phyloP scores from a whole-genome alignment of 805 yeast genomes.

The Wickerhamiella lipophila region DNA sequence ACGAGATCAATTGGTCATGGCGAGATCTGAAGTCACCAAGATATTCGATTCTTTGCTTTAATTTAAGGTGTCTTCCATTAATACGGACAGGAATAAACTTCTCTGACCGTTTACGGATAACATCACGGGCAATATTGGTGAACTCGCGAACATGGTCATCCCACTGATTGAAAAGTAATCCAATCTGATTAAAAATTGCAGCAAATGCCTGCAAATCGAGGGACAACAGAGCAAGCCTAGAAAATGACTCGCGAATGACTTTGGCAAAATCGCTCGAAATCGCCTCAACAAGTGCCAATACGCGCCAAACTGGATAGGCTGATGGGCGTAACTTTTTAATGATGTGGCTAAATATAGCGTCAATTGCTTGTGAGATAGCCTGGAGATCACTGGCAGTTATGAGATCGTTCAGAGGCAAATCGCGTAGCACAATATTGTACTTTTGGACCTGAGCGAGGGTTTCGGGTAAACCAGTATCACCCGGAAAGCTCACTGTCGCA shows the following conservation, averaged over 20 bases:
- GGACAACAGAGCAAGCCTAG: constrained; percentile 31
- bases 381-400: constrained; percentile 35
- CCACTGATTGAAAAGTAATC: constrained; percentile 35
- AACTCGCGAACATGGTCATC: constrained; percentile 53
- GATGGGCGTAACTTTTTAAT: constrained; percentile 44
- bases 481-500: constrained; percentile 55
- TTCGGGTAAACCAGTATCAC: constrained; percentile 57
- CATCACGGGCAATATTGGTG: constrained; percentile 56
- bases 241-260: constrained; percentile 33
- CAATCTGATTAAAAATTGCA: constrained; percentile 24
- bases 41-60: constrained; percentile 35
- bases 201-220: constrained; percentile 34
- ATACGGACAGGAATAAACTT: constrained; percentile 55
- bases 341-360: constrained; percentile 44
- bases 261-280: constrained; percentile 44
- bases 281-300: constrained; percentile 53
- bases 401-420: constrained; percentile 55
- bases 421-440: constrained; percentile 54
- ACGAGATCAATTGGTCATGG: constrained; percentile 38
- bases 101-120: constrained; percentile 59
- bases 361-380: constrained; percentile 36
- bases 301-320: constrained; percentile 51
- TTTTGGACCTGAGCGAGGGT: constrained; percentile 39
- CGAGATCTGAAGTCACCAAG: constrained; percentile 37
- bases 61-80: constrained; percentile 31